phyloP scores from a whole-genome alignment of 176 grass and related monocot species.

The Ensete ventricosum region DNA sequence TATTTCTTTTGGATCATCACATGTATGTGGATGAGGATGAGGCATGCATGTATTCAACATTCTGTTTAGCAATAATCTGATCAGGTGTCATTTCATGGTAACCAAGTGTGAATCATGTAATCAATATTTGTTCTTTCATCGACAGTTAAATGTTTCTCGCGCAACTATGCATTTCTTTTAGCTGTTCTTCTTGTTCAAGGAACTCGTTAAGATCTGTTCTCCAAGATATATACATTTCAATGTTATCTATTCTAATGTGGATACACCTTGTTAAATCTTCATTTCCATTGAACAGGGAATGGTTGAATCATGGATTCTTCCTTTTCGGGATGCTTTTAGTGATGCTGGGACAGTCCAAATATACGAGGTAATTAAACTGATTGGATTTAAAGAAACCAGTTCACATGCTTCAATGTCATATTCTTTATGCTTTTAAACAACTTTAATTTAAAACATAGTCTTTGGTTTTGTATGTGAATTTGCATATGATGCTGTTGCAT shows the following conservation, averaged over 20 bases:
- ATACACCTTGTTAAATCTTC: not conserved
- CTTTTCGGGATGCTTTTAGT: slow-evolving; percentile 49
- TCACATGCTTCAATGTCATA: not conserved
- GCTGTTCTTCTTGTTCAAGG: not conserved
- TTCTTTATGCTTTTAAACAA: not conserved
- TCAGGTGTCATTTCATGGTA: not conserved
- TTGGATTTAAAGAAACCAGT: not conserved
- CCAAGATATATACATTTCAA: too few relatives aligned
- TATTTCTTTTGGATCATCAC: not conserved
- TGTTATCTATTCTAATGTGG: not conserved
- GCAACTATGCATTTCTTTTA: not conserved
- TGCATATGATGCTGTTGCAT: not conserved
- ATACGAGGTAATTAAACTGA: slow-evolving; percentile 37
- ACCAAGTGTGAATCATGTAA: not conserved
- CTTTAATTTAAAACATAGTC: not conserved
- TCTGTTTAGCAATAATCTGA: not conserved
- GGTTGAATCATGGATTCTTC: slow-evolving; percentile 54
- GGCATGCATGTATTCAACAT: not conserved
- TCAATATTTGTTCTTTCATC: not conserved
- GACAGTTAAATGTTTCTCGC: not conserved
- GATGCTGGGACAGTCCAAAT: slow-evolving; percentile 32
- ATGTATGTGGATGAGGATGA: not conserved
- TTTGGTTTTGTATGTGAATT: not conserved
- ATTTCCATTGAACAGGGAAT: slow-evolving; percentile 41
- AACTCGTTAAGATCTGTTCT: too few relatives aligned